These are phyloP conservation scores for Termitomyces sp. DNA, from an alignment of 768 basidiomycete genomes.

Conservation along the genomic window DNA sequence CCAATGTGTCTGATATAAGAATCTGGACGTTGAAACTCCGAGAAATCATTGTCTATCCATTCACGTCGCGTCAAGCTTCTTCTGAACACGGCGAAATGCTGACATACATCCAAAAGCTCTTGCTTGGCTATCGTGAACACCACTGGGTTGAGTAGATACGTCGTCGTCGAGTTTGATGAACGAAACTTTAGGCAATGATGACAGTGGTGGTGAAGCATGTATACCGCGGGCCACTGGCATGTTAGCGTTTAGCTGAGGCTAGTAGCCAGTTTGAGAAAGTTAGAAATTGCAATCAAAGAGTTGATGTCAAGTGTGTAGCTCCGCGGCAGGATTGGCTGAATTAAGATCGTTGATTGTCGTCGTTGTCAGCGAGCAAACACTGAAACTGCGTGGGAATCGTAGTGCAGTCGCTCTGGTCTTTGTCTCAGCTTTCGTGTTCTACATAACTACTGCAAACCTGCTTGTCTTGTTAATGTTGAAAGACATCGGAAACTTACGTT, in stretches of 20 bases:
- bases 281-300: background rate
- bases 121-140: conserved; percentile 58
- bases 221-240: conserved; percentile 14
- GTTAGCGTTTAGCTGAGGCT: background rate
- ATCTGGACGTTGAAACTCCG: conserved; percentile 70
- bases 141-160: conserved; percentile 50
- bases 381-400: conserved; percentile 2
- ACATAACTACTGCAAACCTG: too few relatives aligned
- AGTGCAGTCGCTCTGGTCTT: too few relatives aligned
- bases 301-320: conserved; percentile 1
- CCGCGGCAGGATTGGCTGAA: background rate
- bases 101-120: conserved; percentile 70
- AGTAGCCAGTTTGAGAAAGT: background rate
- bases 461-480: background rate
- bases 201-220: conserved; percentile 13
- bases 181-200: conserved; percentile 55
- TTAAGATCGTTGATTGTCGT: background rate
- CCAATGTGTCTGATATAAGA: conserved; percentile 91
- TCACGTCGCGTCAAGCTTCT: background rate
- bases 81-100: background rate
- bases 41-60: conserved; percentile 47
- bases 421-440: too few relatives aligned
- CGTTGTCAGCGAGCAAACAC: background rate
- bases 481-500: background rate
- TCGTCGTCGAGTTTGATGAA: conserved; percentile 65